Percentiles rank a stretch among this genome's conserved stretches.
Evolutionary conservation across 768 basidiomycete species (phyloP).

Genomic region (Guyanaporus albipodus): DNA sequence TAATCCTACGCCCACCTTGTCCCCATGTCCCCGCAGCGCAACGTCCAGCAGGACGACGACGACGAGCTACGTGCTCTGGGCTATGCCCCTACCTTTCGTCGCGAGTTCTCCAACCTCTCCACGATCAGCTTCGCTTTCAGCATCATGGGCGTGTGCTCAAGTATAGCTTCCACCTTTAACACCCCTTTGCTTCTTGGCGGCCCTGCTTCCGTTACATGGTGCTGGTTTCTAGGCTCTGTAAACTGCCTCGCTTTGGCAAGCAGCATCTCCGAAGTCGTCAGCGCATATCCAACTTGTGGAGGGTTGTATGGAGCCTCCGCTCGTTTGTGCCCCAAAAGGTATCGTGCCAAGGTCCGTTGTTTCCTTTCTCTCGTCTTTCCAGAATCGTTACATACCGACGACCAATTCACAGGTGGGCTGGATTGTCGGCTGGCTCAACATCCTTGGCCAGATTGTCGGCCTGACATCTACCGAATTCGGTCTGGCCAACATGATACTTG

Average conservation of each 20-base stretch:
- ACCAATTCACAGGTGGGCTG: conserved; percentile 22
- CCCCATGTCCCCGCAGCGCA: conserved; percentile 3
- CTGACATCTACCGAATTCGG: conserved; percentile 37
- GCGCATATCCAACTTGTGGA: conserved; percentile 31
- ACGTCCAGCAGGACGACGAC: conserved; percentile 13
- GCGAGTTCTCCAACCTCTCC: conserved; percentile 42
- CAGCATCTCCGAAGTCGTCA: conserved; percentile 31
- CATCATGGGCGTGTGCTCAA: conserved; percentile 37
- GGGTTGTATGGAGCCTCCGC: conserved; percentile 69
- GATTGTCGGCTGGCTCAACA: conserved; percentile 33
- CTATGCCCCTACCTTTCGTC: conserved; percentile 34
- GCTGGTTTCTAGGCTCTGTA: conserved; percentile 29
- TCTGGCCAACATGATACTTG: conserved; percentile 33
- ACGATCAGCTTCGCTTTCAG: conserved; percentile 33
- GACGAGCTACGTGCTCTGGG: conserved; percentile 26
- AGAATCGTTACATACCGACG: neutral
- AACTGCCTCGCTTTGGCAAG: conserved; percentile 30
- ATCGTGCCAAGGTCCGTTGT: conserved; percentile 55
- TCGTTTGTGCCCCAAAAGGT: conserved; percentile 58
- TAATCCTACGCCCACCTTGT: neutral
- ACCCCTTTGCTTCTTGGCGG: conserved; percentile 36
- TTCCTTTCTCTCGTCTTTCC: neutral
- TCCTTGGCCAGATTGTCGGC: conserved; percentile 25
- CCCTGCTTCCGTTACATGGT: conserved; percentile 36
- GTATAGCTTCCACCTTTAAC: conserved; percentile 37